Evolutionary conservation across 768 basidiomycete genomes (phyloP).

Genomic region (Suillus hirtellus): DNA sequence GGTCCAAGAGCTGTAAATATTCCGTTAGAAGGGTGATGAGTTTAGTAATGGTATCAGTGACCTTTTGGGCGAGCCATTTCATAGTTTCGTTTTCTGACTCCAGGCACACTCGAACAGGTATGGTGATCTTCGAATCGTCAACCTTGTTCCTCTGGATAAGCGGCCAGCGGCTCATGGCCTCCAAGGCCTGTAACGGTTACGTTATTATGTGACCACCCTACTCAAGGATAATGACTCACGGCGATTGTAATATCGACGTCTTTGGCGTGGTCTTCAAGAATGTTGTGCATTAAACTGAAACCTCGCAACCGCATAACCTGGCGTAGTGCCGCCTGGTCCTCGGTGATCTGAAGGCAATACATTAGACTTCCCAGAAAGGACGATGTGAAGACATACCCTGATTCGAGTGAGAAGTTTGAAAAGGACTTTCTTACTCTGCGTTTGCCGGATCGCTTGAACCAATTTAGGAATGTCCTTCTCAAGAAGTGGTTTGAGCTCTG

Average conservation of each 20-base stretch:
- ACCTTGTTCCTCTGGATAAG: slow-evolving; percentile 88
- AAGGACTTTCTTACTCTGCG: slow-evolving; percentile 78
- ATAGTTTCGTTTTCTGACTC: slow-evolving; percentile 58
- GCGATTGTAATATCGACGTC: slow-evolving; percentile 72
- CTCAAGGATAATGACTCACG: slow-evolving; percentile 44
- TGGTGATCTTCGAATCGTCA: slow-evolving; percentile 74
- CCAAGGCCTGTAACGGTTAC: slow-evolving; percentile 47
- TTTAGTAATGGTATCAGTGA: slow-evolving; percentile 29
- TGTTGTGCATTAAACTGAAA: slow-evolving; percentile 87
- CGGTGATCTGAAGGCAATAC: slow-evolving; percentile 63
- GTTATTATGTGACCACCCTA: background rate
- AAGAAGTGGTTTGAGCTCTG: slow-evolving; percentile 70
- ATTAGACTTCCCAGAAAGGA: slow-evolving; percentile 2
- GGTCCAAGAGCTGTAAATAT: slow-evolving; percentile 60
- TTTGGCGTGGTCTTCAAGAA: slow-evolving; percentile 72
- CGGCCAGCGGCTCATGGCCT: slow-evolving; percentile 77
- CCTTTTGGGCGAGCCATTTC: slow-evolving; percentile 62
- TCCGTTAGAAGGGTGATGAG: background rate
- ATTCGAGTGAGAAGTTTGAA: slow-evolving; percentile 83
- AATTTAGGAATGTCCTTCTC: slow-evolving; percentile 88
- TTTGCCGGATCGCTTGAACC: slow-evolving; percentile 88
- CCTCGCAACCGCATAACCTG: slow-evolving; percentile 92
- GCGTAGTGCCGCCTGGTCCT: slow-evolving; percentile 73
- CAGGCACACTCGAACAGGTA: slow-evolving; percentile 56
- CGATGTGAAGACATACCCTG: slow-evolving; percentile 48